Percentiles rank a stretch among this genome's conserved stretches.
These are phyloP conservation scores for Zizania palustris DNA, from an alignment of 202 grass and related monocot genomes.

Conservation along the genomic window DNA sequence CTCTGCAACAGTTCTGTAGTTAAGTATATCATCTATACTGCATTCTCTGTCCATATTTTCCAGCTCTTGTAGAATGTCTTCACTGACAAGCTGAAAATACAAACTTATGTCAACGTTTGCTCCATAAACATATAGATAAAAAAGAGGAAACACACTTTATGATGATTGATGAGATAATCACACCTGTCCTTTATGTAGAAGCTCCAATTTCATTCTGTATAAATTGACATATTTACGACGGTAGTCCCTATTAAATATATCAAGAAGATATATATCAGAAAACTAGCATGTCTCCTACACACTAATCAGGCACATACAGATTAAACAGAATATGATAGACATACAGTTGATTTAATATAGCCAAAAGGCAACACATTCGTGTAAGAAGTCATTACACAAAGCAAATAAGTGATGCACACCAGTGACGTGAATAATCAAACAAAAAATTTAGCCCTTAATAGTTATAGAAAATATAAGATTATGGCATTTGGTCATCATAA, in stretches of 20 bases:
- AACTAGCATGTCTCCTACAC: neutral
- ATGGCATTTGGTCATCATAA: neutral
- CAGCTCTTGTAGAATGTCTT: conserved; percentile 80
- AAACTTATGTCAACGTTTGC: conserved; percentile 35
- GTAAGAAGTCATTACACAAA: conserved; percentile 29
- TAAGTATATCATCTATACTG: conserved; percentile 92
- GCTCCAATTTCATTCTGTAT: conserved; percentile 84
- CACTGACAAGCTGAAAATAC: conserved; percentile 71
- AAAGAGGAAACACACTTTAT: conserved; percentile 30
- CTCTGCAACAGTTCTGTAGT: conserved; percentile 88
- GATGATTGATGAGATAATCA: conserved; percentile 7
- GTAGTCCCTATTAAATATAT: conserved; percentile 57
- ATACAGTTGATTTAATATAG: conserved; percentile 31
- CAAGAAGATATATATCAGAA: conserved; percentile 36
- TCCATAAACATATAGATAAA: conserved; percentile 32
- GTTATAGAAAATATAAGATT: neutral
- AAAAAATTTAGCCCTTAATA: neutral
- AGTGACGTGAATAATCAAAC: conserved; percentile 20
- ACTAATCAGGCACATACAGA: conserved; percentile 6
- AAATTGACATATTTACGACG: conserved; percentile 71
- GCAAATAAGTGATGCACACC: neutral
- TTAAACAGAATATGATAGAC: conserved; percentile 18
- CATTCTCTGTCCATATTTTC: conserved; percentile 93
- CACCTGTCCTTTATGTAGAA: conserved; percentile 91
- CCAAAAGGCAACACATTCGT: neutral